Conservation (phyloP, 2,329 filamentous ascomycete species). For the Aspergillus proliferans region DNA sequence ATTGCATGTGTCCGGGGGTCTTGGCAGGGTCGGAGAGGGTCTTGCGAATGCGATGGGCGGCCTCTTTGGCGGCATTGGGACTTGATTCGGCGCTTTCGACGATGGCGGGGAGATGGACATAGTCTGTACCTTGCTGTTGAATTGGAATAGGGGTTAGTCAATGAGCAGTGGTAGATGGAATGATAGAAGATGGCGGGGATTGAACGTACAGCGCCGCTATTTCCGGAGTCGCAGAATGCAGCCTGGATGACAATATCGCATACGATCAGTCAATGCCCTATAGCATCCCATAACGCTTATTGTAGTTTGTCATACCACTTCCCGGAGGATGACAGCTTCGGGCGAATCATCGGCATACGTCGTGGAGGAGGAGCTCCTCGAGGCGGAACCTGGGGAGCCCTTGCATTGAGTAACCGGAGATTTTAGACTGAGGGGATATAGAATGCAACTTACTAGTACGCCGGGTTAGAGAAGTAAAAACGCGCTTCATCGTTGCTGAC, state of each 20-base stretch:
- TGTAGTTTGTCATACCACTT: constrained; percentile 29
- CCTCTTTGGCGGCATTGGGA: constrained; percentile 74
- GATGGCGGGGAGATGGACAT: constrained; percentile 84
- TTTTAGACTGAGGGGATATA: neutral
- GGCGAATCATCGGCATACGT: constrained; percentile 32
- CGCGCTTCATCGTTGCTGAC: constrained; percentile 29
- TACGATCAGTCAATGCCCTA: constrained; percentile 4
- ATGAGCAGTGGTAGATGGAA: neutral
- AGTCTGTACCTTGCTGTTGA: constrained; percentile 68
- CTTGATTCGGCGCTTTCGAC: constrained; percentile 94
- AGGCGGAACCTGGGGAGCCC: constrained; percentile 16
- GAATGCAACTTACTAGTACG: constrained; percentile 23
- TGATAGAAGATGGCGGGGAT: neutral
- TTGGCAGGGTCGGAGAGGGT: constrained; percentile 69
- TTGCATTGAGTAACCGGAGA: constrained; percentile 1
- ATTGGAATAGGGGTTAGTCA: neutral
- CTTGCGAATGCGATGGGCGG: constrained; percentile 73
- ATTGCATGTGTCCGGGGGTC: constrained; percentile 65
- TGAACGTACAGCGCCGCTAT: constrained; percentile 45
- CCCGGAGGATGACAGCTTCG: constrained; percentile 33
- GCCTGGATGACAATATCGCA: constrained; percentile 45
- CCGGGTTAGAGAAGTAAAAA: constrained; percentile 26
- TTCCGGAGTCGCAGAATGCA: constrained; percentile 72
- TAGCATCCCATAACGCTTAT: neutral
- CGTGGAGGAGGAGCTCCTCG: constrained; percentile 11